These are phyloP conservation scores for Mucor irregularis DNA, from an alignment of 371 early-diverging fungal species.

Conservation along the genomic window DNA sequence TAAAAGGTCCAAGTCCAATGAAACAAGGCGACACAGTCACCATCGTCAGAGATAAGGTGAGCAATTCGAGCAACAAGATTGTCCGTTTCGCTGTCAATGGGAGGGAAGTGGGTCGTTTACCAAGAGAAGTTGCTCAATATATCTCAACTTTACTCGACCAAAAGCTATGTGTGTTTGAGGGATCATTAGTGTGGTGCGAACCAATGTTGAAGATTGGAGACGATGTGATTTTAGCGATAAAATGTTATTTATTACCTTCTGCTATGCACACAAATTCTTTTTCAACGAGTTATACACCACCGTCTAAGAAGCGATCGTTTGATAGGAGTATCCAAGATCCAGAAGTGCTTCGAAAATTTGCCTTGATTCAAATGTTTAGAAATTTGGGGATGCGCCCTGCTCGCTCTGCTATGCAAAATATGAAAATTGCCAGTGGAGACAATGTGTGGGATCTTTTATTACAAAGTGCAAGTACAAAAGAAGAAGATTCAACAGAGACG, in stretches of 20 bases:
- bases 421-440: slow-evolving; percentile 19
- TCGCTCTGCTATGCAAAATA: slow-evolving; percentile 34
- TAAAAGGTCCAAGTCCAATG: slow-evolving; percentile 29
- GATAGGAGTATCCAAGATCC: slow-evolving; percentile 9
- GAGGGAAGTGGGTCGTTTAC: slow-evolving; percentile 50
- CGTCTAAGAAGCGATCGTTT: neutral
- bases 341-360: slow-evolving; percentile 38
- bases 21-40: slow-evolving; percentile 29
- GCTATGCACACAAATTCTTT: slow-evolving; percentile 28
- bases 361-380: slow-evolving; percentile 45
- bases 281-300: neutral
- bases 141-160: slow-evolving; percentile 53
- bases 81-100: slow-evolving; percentile 50
- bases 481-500: neutral
- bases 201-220: slow-evolving; percentile 43
- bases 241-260: slow-evolving; percentile 38
- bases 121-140: slow-evolving; percentile 44
- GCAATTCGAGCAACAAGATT: slow-evolving; percentile 25
- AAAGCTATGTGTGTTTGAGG: slow-evolving; percentile 48
- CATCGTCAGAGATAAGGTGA: slow-evolving; percentile 26
- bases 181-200: slow-evolving; percentile 42
- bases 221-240: slow-evolving; percentile 50
- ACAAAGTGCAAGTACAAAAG: slow-evolving; percentile 18
- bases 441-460: slow-evolving; percentile 29
- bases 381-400: slow-evolving; percentile 40